Evolutionary conservation across 148 eudicot genomes (phyloP), one percentile per base, ranked within the genome.

Genomic region (Heliamphora exappendiculata): DNA sequence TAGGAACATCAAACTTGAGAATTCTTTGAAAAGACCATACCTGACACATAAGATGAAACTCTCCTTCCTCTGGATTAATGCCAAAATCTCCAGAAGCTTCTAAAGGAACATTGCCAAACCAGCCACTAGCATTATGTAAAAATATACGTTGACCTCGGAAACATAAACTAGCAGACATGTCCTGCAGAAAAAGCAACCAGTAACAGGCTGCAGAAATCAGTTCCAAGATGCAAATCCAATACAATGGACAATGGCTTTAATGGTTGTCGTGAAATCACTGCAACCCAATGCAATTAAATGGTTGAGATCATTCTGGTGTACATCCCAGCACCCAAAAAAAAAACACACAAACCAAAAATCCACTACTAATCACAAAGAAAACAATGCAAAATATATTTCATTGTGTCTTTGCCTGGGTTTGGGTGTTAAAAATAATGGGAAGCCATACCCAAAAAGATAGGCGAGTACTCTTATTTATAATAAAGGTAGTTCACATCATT

Each of bases 61-160:
- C 97, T 79, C 98, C 98, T 86, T 92, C 93, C 80, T 91, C 97
- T 4, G 98, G 97, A 88, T 95, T 86, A 83, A 95, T 91, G 69
- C 97, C 98, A 82, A 95, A 92, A 89, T 95, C 98, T 77, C 98
- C 98, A 80, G 98, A 95, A 78, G 96, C 97, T 87, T 95, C 98
- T 80, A 95, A 74, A 53, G 98, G 97, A 85, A 92, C 91, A 82
- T 84, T 86, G 39, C 98, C 98, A 81, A 92, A 95, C 90, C 86
- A 95, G 72, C 98, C 98, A 85, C 89, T 92, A 45, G 98, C 91
- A 86, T 91, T 95, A 82, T 92, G 96, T 84, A 92, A 82, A 84
- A 95, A 95, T 83, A 95, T 86, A 29, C 96, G 85, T 76, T 92
- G 98, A 81, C 96, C 97, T 72, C 98, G 97, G 79, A 95, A 92